A percentile compares a stretch with the other conserved stretches of the same genome.
Conservation (phyloP, 1,284 basidiomycete genomes). For the Leccinum huronense region DNA sequence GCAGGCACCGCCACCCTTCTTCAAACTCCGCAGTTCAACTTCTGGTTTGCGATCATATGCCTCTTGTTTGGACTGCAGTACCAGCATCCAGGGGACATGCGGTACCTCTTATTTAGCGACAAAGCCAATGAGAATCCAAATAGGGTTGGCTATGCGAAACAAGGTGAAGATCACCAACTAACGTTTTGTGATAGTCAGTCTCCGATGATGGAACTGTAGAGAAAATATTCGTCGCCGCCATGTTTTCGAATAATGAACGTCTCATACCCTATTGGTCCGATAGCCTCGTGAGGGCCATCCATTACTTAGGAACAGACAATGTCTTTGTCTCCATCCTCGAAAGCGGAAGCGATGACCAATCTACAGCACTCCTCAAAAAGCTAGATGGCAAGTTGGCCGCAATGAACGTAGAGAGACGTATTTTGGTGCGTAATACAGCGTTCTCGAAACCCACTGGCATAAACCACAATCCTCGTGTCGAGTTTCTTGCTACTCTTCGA, state of each 20-base stretch:
- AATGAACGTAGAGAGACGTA: constrained; percentile 21
- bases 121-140: constrained; percentile 15
- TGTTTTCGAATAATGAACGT: constrained; percentile 41
- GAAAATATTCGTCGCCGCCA: constrained; percentile 29
- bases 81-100: constrained; percentile 15
- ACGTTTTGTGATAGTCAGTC: background rate
- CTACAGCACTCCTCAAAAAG: constrained; percentile 15
- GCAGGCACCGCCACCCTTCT: background rate
- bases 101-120: constrained; percentile 16
- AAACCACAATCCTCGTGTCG: constrained; percentile 34
- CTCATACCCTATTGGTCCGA: constrained; percentile 44
- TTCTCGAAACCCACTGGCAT: constrained; percentile 16
- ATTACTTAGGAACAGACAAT: constrained; percentile 48
- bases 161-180: constrained; percentile 6
- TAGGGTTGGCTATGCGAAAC: constrained; percentile 21
- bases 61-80: constrained; percentile 14
- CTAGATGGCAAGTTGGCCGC: constrained; percentile 13
- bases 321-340: constrained; percentile 57
- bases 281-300: constrained; percentile 38
- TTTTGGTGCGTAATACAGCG: constrained; percentile 14
- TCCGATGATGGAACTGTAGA: constrained; percentile 9
- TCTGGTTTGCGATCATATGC: constrained; percentile 11
- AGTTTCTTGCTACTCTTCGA: constrained; percentile 44
- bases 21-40: background rate
- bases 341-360: constrained; percentile 46